Conservation (phyloP, 1,284 basidiomycete species). For the Pseudozyma tsukubaensis region DNA sequence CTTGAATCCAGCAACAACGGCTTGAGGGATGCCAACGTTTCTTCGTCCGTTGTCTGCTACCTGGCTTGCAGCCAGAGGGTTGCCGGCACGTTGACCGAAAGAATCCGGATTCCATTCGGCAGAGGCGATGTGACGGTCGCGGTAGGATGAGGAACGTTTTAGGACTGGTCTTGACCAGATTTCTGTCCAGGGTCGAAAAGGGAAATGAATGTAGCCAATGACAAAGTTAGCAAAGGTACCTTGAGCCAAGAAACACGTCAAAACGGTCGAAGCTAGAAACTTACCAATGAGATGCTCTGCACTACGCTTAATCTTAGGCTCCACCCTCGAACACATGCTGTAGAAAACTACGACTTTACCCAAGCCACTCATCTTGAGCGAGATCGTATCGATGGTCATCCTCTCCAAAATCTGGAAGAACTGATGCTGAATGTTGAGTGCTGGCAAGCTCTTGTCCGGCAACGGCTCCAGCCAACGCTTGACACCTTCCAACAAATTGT, state of each 20-base stretch:
- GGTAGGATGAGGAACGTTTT: slow-evolving; percentile 63
- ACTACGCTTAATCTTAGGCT: slow-evolving; percentile 80
- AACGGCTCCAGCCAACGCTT: slow-evolving; percentile 93
- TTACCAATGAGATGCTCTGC: slow-evolving; percentile 81
- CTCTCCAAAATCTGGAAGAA: slow-evolving; percentile 81
- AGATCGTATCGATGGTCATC: slow-evolving; percentile 91
- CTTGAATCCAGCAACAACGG: slow-evolving; percentile 57
- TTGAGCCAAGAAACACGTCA: no score
- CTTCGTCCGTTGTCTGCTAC: slow-evolving; percentile 32
- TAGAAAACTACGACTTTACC: slow-evolving; percentile 96
- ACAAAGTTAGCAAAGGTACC: no score
- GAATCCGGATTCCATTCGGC: slow-evolving; percentile 58
- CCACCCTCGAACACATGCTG: slow-evolving; percentile 87
- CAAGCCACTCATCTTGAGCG: slow-evolving; percentile 89
- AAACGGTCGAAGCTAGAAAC: no score
- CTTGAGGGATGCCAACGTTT: slow-evolving; percentile 59
- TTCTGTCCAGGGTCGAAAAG: slow-evolving; percentile 58
- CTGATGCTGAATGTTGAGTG: slow-evolving; percentile 93
- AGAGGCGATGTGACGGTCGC: slow-evolving; percentile 59
- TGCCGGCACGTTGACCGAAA: slow-evolving; percentile 29
- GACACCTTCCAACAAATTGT: slow-evolving; percentile 91
- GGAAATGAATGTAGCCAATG: no score
- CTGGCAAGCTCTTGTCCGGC: slow-evolving; percentile 89
- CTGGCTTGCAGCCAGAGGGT: neutral
- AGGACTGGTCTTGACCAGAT: slow-evolving; percentile 67